Conservation (phyloP, 2,329 filamentous ascomycete genomes). For the Ophiostoma sp. region DNA sequence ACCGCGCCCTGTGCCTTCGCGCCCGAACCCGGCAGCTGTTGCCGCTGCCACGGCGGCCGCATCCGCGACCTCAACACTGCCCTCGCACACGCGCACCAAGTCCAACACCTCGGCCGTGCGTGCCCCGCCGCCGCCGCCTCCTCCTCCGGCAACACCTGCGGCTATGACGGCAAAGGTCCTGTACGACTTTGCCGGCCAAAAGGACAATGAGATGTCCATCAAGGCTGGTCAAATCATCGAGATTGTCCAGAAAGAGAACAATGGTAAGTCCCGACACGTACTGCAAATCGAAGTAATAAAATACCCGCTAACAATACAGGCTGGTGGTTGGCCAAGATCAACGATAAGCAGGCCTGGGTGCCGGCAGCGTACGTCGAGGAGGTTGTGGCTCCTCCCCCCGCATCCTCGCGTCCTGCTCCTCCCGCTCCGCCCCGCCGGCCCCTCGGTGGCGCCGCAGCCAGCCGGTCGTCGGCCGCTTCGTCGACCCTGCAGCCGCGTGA, state of each 20-base stretch:
- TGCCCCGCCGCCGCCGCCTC: conserved; percentile 65
- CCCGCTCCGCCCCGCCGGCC: conserved; percentile 77
- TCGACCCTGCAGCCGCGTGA: conserved; percentile 68
- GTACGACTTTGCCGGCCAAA: conserved; percentile 87
- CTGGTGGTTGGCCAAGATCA: conserved; percentile 91
- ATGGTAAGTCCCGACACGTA: conserved; percentile 60
- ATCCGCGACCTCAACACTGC: conserved; percentile 55
- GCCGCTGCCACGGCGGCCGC: conserved; percentile 43
- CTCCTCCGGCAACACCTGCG: conserved; percentile 63
- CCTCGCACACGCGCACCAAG: conserved; percentile 57
- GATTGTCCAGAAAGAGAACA: conserved; percentile 90
- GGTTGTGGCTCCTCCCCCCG: conserved; percentile 60
- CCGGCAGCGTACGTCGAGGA: conserved; percentile 94
- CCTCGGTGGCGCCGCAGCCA: conserved; percentile 61
- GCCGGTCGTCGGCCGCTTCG: conserved; percentile 59
- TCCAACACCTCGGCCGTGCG: conserved; percentile 54
- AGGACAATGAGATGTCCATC: conserved; percentile 81
- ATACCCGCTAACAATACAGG: conserved; percentile 53
- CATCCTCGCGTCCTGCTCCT: conserved; percentile 63
- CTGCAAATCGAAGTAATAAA: not conserved
- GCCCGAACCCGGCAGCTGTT: conserved; percentile 31
- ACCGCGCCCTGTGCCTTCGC: conserved; percentile 30
- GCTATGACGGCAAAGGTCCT: conserved; percentile 85
- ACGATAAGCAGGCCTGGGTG: conserved; percentile 78
- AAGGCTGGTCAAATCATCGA: conserved; percentile 78